Percentiles rank a stretch among this genome's conserved stretches.
phyloP scores from a whole-genome alignment of 768 basidiomycete genomes.

The Boletus vermiculosoides region DNA sequence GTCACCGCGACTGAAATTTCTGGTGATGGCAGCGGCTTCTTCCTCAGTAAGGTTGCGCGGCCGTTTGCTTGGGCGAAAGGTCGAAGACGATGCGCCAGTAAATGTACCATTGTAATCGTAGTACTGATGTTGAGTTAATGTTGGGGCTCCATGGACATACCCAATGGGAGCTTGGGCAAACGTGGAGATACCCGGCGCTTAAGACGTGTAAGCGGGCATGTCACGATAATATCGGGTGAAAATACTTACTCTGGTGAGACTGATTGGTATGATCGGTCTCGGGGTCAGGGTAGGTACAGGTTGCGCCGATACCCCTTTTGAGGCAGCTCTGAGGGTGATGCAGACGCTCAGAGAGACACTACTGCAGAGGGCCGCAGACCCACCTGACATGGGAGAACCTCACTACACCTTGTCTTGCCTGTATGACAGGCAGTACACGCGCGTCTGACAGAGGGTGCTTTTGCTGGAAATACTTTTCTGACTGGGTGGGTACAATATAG shows the following conservation, averaged over 20 bases:
- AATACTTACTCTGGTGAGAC: slow-evolving; percentile 28
- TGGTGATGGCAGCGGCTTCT: slow-evolving; percentile 78
- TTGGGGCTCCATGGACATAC: slow-evolving; percentile 41
- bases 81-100: slow-evolving; percentile 67
- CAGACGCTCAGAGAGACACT: slow-evolving; percentile 4
- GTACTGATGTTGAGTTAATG: slow-evolving; percentile 58
- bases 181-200: slow-evolving; percentile 37
- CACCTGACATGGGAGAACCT: slow-evolving; percentile 80
- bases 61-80: slow-evolving; percentile 79
- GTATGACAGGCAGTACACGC: slow-evolving; percentile 81
- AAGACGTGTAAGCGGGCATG: slow-evolving; percentile 6
- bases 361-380: slow-evolving; percentile 14
- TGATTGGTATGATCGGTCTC: slow-evolving; percentile 51
- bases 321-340: slow-evolving; percentile 61
- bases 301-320: slow-evolving; percentile 70
- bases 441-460: slow-evolving; percentile 77
- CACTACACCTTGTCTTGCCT: slow-evolving; percentile 81
- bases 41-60: slow-evolving; percentile 80
- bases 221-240: slow-evolving; percentile 1
- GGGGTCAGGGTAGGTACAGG: slow-evolving; percentile 78
- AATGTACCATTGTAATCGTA: slow-evolving; percentile 75
- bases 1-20: slow-evolving; percentile 78
- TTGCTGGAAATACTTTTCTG: slow-evolving; percentile 45
- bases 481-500: slow-evolving; percentile 8
- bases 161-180: slow-evolving; percentile 40